Conservation (phyloP, 2,329 filamentous ascomycete genomes). For the Emydomyces testavorans region DNA sequence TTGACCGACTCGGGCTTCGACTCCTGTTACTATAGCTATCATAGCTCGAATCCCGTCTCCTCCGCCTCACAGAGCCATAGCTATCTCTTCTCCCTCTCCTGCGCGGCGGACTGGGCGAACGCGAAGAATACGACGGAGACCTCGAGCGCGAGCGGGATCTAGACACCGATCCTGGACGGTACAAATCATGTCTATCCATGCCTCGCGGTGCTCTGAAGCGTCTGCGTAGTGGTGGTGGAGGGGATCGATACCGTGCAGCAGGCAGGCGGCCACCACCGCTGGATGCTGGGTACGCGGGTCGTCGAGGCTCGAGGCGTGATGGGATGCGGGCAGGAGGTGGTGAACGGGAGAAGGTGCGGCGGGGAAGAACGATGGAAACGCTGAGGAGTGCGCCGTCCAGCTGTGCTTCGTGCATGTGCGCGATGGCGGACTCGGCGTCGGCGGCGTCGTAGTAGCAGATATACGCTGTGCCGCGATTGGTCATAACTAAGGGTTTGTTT, state of each 20-base stretch:
- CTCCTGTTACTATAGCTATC: conserved; percentile 43
- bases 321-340: conserved; percentile 56
- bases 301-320: conserved; percentile 12
- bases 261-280: conserved; percentile 13
- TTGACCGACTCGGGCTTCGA: conserved; percentile 37
- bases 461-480: conserved; percentile 86
- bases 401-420: conserved; percentile 97
- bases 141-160: conserved; percentile 34
- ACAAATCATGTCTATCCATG: conserved; percentile 43
- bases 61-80: conserved; percentile 30
- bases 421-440: conserved; percentile 77
- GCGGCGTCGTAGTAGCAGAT: conserved; percentile 67
- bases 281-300: conserved; percentile 4
- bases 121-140: conserved; percentile 30
- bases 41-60: conserved; percentile 50
- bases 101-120: conserved; percentile 33
- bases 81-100: conserved; percentile 25
- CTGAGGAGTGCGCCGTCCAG: conserved; percentile 71
- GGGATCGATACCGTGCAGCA: conserved; percentile 23
- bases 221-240: conserved; percentile 25
- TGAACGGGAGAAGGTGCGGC: conserved; percentile 67
- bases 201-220: conserved; percentile 28
- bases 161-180: conserved; percentile 50
- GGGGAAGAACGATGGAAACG: conserved; percentile 78
- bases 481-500: conserved; percentile 51